Conservation (phyloP, 2,329 filamentous ascomycete genomes). For the Xylaria sp. region DNA sequence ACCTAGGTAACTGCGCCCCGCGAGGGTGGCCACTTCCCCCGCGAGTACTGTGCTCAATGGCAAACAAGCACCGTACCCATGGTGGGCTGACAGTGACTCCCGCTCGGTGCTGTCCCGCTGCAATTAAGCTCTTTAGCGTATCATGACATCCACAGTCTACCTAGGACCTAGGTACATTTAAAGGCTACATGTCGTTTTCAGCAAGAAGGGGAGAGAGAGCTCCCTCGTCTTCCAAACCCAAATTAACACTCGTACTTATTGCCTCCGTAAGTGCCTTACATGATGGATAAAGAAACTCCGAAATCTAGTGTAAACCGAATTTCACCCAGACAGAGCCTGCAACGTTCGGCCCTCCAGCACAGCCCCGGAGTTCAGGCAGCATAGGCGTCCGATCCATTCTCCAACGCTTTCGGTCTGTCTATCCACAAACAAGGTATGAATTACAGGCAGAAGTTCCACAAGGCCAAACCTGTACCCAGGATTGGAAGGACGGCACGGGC, state of each 20-base stretch:
- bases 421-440: background rate
- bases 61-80: background rate
- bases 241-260: background rate
- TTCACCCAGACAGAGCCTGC: background rate
- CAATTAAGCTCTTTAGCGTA: no score
- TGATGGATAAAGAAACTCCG: background rate
- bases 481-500: constrained; percentile 44
- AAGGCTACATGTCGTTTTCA: no score
- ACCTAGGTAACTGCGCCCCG: constrained; percentile 15
- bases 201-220: background rate
- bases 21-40: background rate
- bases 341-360: constrained; percentile 2
- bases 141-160: no score
- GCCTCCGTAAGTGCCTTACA: background rate
- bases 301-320: background rate
- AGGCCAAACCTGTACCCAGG: constrained; percentile 47
- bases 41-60: background rate
- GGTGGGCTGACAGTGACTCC: no score
- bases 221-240: background rate
- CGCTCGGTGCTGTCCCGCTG: no score
- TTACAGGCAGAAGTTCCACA: constrained; percentile 46
- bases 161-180: no score
- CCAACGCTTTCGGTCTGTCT: background rate
- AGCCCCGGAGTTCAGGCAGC: constrained; percentile 21
- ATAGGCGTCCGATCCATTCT: constrained; percentile 1